Percentiles rank a stretch among this genome's conserved stretches.
Conservation (phyloP, 2,329 filamentous ascomycete species). For the Verticillium zaregamsianum region DNA sequence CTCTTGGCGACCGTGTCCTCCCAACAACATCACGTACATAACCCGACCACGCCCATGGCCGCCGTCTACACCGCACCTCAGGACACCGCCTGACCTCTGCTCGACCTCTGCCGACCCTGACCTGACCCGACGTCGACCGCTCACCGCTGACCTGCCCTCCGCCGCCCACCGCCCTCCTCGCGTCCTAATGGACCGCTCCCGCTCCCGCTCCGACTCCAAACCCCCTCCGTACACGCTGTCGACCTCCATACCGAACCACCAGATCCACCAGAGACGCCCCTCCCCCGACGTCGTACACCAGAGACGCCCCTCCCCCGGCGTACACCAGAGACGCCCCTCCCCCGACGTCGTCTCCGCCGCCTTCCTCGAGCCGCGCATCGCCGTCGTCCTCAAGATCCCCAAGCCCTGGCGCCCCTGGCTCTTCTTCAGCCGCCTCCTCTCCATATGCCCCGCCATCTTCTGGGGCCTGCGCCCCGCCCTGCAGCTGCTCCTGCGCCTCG, state of each 20-base stretch:
- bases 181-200: conserved; percentile 4
- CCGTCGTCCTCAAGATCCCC: conserved; percentile 71
- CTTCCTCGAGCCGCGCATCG: conserved; percentile 70
- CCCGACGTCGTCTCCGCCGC: conserved; percentile 21
- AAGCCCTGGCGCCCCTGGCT: conserved; percentile 69
- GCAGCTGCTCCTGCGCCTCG: conserved; percentile 62
- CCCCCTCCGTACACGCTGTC: conserved; percentile 3
- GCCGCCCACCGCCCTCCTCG: too few relatives aligned
- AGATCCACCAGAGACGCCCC: too few relatives aligned
- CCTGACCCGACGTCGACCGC: too few relatives aligned
- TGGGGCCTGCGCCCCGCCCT: conserved; percentile 68
- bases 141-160: too few relatives aligned
- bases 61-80: too few relatives aligned
- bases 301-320: conserved; percentile 7
- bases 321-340: too few relatives aligned
- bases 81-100: neutral
- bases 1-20: neutral
- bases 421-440: conserved; percentile 67
- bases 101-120: too few relatives aligned
- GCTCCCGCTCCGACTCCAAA: conserved; percentile 2
- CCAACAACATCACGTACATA: neutral
- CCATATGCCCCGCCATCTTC: conserved; percentile 65
- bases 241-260: neutral
- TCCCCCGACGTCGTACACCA: conserved; percentile 11
- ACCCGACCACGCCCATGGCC: too few relatives aligned